Evolutionary conservation across 805 yeast genomes (phyloP).

Genomic region (Spathaspora sp.): DNA sequence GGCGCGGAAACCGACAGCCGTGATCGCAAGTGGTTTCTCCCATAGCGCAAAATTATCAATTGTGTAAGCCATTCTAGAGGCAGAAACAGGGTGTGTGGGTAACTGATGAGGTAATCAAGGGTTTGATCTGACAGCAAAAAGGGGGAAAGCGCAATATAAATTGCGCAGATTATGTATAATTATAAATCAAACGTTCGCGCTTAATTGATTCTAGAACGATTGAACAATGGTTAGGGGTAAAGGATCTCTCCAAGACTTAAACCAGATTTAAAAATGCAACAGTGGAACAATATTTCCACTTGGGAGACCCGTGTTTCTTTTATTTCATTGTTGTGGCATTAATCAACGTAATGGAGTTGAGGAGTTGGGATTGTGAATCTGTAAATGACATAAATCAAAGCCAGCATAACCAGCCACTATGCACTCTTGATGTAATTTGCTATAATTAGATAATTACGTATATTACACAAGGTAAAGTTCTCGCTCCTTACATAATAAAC

Average conservation of each 20-base stretch:
- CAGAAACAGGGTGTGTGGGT: not conserved
- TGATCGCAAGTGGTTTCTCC: not conserved
- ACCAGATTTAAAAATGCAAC: not conserved
- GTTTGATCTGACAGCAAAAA: not conserved
- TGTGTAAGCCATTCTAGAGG: not conserved
- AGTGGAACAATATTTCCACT: not conserved
- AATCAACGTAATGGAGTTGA: not conserved
- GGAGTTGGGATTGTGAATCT: too few relatives aligned
- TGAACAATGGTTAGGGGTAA: not conserved
- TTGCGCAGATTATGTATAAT: not conserved
- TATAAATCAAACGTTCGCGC: not conserved
- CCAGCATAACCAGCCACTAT: not conserved
- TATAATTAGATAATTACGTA: not conserved
- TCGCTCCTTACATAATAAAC: not conserved
- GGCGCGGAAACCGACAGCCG: not conserved
- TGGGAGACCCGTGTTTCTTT: not conserved
- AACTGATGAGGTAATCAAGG: not conserved
- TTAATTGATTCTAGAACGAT: not conserved
- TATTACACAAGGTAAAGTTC: not conserved
- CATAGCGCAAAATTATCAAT: not conserved
- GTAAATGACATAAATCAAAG: not conserved
- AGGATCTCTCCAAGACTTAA: not conserved
- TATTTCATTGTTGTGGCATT: not conserved
- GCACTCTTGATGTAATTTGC: not conserved
- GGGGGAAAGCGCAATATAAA: not conserved